Evolutionary conservation across 495 filamentous ascomycete species (phyloP).

Genomic region (Sphaerosporella brunnea): DNA sequence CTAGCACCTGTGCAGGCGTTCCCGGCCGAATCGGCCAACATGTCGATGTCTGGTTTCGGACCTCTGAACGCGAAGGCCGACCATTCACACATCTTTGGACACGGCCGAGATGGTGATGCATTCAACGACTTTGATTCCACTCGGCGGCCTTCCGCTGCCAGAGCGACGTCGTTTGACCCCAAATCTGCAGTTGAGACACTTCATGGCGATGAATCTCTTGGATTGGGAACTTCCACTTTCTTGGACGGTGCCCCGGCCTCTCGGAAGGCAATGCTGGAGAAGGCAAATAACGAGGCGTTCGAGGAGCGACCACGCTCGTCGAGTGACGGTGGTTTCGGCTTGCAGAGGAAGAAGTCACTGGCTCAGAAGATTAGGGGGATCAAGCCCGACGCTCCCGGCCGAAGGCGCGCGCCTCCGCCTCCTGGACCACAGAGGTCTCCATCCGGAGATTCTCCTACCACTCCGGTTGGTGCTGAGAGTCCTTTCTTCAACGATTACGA

Average conservation of each 20-base stretch:
- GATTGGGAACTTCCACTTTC: conserved; percentile 88
- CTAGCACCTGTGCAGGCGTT: conserved; percentile 95
- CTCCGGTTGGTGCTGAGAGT: conserved; percentile 21
- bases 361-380: conserved; percentile 68
- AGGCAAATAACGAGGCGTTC: conserved; percentile 14
- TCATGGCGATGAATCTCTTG: conserved; percentile 66
- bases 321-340: conserved; percentile 29
- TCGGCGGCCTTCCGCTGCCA: conserved; percentile 27
- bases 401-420: conserved; percentile 23
- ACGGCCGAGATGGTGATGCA: conserved; percentile 58
- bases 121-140: conserved; percentile 54
- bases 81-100: conserved; percentile 64
- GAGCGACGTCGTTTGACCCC: conserved; percentile 37
- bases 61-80: conserved; percentile 69
- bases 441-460: conserved; percentile 29
- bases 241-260: conserved; percentile 86
- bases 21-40: conserved; percentile 77
- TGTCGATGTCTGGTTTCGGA: conserved; percentile 73
- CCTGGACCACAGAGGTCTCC: conserved; percentile 27
- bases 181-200: conserved; percentile 46
- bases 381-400: conserved; percentile 32
- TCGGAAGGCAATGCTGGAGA: conserved; percentile 58
- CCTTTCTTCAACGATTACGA: conserved; percentile 70
- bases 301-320: conserved; percentile 22
- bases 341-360: conserved; percentile 82